Evolutionary conservation across 1,139 yeast species (phyloP), one percentile per base, ranked within the genome.

Genomic region (Diutina siamensis): DNA sequence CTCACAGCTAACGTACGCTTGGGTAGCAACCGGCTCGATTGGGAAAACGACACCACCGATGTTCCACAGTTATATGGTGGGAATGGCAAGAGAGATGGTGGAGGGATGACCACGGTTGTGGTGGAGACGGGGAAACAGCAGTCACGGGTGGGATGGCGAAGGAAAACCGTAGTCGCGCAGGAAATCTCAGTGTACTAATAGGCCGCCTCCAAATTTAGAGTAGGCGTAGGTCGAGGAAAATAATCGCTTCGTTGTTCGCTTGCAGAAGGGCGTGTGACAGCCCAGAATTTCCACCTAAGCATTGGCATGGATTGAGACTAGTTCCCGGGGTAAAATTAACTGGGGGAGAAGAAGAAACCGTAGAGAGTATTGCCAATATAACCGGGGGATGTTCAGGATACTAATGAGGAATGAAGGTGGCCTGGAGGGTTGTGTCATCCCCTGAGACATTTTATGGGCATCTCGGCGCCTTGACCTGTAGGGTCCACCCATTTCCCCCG

Each of bases 121-220:
- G 38, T n/a, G 22, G 36, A 3, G 36, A 18, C 13, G 20, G 19
- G 36, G 36, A 8, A 9, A 9, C 2, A 13, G 34, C 34, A 17
- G 34, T 9, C 13, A 20, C 4, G 13, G 15, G 22, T 5, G 19
- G 20, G 25, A 20, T 20, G 18, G 8, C 20, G 22, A 22, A 10
- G 28, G 40, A n/a, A 35, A 22, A 35, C 10, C 27, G 28, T 27
- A n/a, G 18, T n/a, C 27, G 40, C 27, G 12, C 34, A 31, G 40
- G 40, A 22, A 35, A 35, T 13, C n/a, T 15, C 27, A 27, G 27
- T 12, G 27, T 35, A 21, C 25, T 20, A 35, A 35, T 35, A 35
- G 22, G 13, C 38, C 38, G 38, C 38, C 38, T 35, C 38, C 38
- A 35, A 35, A 35, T 35, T 35, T 35, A 35, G 38, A 35, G 18